Base-by-base conservation (phyloP, 2,329 filamentous ascomycete species). In the Neoascochyta sp. region DNA sequence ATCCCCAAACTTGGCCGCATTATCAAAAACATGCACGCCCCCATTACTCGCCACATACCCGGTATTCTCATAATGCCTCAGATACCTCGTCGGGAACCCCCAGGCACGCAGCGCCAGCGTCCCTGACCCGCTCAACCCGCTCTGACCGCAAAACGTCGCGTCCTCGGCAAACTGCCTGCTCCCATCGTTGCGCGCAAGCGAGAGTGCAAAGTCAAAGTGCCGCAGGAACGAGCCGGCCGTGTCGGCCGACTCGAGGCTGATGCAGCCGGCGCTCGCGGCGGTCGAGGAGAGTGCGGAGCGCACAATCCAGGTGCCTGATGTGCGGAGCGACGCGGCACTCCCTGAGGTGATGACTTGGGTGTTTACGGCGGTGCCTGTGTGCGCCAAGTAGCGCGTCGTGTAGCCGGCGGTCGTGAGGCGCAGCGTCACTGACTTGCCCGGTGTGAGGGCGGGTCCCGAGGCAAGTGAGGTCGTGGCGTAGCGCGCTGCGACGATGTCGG, bases 171-270 rank as follows among this genome's bases (percentile, higher is more conserved):
- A 79, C 29, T 63, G 58, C 64, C 80, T 78, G 32, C 63, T 65
- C 31, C 69, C 68, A 39, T 81, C 78, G 40, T 71, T 69, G 34
- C 69, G 65, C 22, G 63, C 55, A 24, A 81, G 42, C 18, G 54
- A 25, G 1, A 81, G 70, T 16, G 13, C 64, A 29, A 78, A 81
- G 55, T 71, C 50, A 39, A 54, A 65, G 60, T 81, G 77, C 0
- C 77, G 66, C 4, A 81, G 64, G 50, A 67, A 82, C 60, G 70
- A 76, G 3, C 77, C 77, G 2, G 77, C 62, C 0, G 70, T 70
- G 37, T 80, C 76, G 8, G 54, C 57, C 0, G 75, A 77, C 57
- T 81, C 78, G 39, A 81, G 81, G 0, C 77, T 81, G 51, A 67
- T 67, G 57, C 78, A 82, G 15, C 34, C 74, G 36, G 64, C 69